phyloP scores from a whole-genome alignment of 2,329 filamentous ascomycete species.

The Apiospora arundinis region DNA sequence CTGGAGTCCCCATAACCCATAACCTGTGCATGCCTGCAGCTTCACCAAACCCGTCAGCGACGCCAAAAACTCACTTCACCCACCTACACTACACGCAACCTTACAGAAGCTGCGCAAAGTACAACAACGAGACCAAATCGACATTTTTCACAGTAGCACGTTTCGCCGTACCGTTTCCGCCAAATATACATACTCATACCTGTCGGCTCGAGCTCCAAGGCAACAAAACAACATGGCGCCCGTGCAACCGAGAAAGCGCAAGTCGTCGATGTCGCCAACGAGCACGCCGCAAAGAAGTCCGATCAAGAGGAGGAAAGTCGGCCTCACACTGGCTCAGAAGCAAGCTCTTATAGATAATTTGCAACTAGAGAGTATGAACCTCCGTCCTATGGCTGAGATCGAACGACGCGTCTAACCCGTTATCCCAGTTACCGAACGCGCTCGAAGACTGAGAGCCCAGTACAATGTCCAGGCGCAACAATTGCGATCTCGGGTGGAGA shows the following conservation, averaged over 20 bases:
- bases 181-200: not conserved
- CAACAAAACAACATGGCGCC: slow-evolving; percentile 51
- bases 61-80: slow-evolving; percentile 1
- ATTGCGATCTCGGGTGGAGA: slow-evolving; percentile 84
- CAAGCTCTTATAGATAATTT: slow-evolving; percentile 88
- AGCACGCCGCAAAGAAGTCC: slow-evolving; percentile 61
- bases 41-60: slow-evolving; percentile 8
- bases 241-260: slow-evolving; percentile 52
- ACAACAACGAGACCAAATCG: not conserved
- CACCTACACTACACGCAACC: slow-evolving; percentile 28
- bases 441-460: slow-evolving; percentile 85
- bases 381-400: not conserved
- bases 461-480: slow-evolving; percentile 89
- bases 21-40: slow-evolving; percentile 19
- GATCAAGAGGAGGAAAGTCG: slow-evolving; percentile 64
- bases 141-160: not conserved
- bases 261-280: slow-evolving; percentile 46
- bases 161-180: not conserved
- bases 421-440: slow-evolving; percentile 42
- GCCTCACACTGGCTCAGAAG: slow-evolving; percentile 75
- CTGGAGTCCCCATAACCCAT: not conserved
- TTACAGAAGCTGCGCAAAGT: slow-evolving; percentile 27
- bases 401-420: slow-evolving; percentile 13
- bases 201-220: not conserved
- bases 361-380: slow-evolving; percentile 80